These are phyloP conservation scores for Athelia psychrophila DNA, from an alignment of 1,284 basidiomycete genomes.

Conservation along the genomic window DNA sequence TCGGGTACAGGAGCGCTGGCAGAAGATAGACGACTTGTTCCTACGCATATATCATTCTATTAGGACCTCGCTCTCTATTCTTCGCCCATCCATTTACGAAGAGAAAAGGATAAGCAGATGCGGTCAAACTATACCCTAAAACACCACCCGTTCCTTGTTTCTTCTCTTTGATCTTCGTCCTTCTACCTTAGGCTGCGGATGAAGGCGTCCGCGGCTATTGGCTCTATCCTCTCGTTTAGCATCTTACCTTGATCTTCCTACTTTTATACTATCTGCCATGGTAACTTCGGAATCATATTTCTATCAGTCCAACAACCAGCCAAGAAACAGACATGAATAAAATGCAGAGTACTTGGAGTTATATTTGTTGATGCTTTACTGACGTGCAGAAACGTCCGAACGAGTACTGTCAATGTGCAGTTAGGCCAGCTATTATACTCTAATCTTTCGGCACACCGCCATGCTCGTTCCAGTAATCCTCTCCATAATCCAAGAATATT, in stretches of 20 bases:
- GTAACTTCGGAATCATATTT: too few species aligned
- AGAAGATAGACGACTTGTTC: constrained; percentile 49
- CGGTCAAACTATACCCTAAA: not conserved
- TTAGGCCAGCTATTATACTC: too few species aligned
- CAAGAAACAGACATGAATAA: too few species aligned
- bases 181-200: too few species aligned
- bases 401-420: too few species aligned
- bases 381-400: too few species aligned
- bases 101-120: not conserved
- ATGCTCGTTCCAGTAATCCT: not conserved
- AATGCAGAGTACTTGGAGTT: too few species aligned
- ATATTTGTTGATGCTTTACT: too few species aligned
- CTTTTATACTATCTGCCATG: too few species aligned
- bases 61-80: not conserved
- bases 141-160: not conserved
- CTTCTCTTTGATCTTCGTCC: not conserved
- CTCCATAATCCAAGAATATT: not conserved
- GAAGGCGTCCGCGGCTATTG: not conserved
- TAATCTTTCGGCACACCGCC: too few species aligned
- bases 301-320: too few species aligned
- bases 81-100: not conserved
- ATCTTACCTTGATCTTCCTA: too few species aligned
- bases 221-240: not conserved
- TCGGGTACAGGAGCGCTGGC: constrained; percentile 77
- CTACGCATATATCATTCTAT: not conserved